Base-by-base conservation (phyloP, 2,329 filamentous ascomycete genomes). In the Thielaviopsis populi region DNA sequence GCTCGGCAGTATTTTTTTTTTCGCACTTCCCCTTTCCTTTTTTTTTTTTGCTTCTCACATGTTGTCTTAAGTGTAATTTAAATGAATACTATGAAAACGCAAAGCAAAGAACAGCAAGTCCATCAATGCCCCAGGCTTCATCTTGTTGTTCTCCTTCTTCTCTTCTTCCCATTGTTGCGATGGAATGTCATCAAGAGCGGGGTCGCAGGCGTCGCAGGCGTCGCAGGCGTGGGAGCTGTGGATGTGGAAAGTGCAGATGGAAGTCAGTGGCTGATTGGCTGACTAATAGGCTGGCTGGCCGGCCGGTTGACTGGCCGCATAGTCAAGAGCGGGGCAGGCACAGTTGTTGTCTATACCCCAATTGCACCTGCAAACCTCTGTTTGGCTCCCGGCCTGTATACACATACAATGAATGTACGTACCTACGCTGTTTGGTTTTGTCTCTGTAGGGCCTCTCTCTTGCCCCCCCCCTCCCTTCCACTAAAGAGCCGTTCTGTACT, bases 131-230 rank as follows among this genome's bases (percentile, higher is more conserved):
- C n/a, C 42, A 46, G 42, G 42, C 42, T n/a, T 19, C 17, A 17
- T 17, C 50, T 17, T 8, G 3, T 17, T 8, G 11, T 33, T 56
- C 50, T 24, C 13, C 10, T 50, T 50, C 13, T 24, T 24, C 10
- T 10, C 46, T 24, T 37, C 8, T 24, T 24, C 1, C 48, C 48
- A 4, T 24, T 53, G 50, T 33, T 33, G 27, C 27, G 37, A 30
- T 61, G 24, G 41, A 43, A 54, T 62, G 61, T 54, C 61, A 62
- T 62, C 61, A 53, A 62, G 46, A 42, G 61, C 61, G 48, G 48
- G 61, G 48, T 62, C 46, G 27, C 30, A 56, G 33, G 33, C 22
- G n/a, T 59, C 40, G n/a, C n/a, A n/a, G 48, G 48, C 48, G 48
- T 62, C 46, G 27, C 30, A 56, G 33, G 33, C 22, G n/a, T 59